Base-by-base conservation (phyloP, 2,329 filamentous ascomycete genomes). In the Ceratocystis ficicola region DNA sequence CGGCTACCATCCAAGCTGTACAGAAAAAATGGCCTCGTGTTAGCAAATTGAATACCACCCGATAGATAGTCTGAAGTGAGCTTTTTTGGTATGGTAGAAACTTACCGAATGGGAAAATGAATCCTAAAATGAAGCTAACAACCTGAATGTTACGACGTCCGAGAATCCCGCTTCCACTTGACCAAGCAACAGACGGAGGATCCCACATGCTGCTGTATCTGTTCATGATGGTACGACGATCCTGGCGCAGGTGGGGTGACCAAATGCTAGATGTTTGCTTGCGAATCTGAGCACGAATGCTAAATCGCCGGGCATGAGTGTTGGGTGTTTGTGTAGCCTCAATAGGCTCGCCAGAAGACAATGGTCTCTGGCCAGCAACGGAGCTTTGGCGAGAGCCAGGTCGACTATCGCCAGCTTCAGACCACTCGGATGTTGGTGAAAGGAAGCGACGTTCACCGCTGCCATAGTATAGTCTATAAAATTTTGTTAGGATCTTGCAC, bases 1-100 rank as follows among this genome's bases (percentile, higher is more conserved):
- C 83, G 1, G 86, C 90, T 69, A 90, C 78, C 77, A 93, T 88
- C 90, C 90, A 95, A 65, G 86, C 87, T 87, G 70, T 62, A 64
- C 57, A 68, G 65, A 8, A 57, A 12, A 44, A 50, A 48, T 48
- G 22, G 30, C 1, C 63, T 10, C 50, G 62, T 68, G 30, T 72
- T 68, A 70, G 68, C 50, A 61, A 66, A 69, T 70, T 72, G 72
- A 72, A 25, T 32, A 59, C 50, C 32, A 44, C 52, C 59, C 22
- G 44, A 28, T 28, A 25, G 22, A 25, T 52, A 55, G 50, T 44
- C 41, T 5, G 64, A 65, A 52, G 68, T 57, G 41, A 66, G 20
- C 44, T 46, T n/a, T 48, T 32, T 48, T 22, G 44, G 44, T 22
- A 62, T 15, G 64, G 65, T 4, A 63, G 17, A 46, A 44, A 74